phyloP scores from a whole-genome alignment of 768 basidiomycete species.

The Tremella mesenterica region DNA sequence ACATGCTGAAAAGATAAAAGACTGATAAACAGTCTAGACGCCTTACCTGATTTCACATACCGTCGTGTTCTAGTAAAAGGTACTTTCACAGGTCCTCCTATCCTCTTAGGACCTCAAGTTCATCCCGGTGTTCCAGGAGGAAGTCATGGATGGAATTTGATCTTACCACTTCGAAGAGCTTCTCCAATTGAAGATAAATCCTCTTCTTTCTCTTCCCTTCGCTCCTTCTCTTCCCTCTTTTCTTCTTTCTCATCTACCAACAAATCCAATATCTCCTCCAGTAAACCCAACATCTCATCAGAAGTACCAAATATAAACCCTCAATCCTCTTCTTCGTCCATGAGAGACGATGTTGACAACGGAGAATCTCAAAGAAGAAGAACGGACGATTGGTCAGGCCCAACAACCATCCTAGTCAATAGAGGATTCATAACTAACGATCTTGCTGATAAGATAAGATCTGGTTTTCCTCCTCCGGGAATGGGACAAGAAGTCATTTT shows the following conservation, averaged over 20 bases:
- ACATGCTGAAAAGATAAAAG: too few relatives aligned
- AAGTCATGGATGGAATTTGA: constrained; percentile 67
- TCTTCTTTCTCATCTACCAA: not conserved
- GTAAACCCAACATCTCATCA: too few relatives aligned
- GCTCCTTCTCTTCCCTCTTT: not conserved
- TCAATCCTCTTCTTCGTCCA: too few relatives aligned
- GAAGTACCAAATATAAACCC: not conserved
- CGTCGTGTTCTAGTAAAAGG: constrained; percentile 75
- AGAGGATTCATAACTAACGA: constrained; percentile 68
- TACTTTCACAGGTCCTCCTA: constrained; percentile 66
- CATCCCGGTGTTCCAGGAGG: constrained; percentile 61
- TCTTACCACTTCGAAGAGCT: constrained; percentile 70
- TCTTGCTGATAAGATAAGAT: constrained; percentile 37
- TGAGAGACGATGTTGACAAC: too few relatives aligned
- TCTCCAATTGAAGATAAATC: too few relatives aligned
- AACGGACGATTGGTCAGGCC: too few relatives aligned
- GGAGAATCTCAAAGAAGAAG: too few relatives aligned
- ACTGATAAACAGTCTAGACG: constrained; percentile 60
- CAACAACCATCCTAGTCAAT: constrained; percentile 85
- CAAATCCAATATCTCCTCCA: too few relatives aligned
- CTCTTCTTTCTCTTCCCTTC: not conserved
- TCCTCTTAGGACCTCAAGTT: constrained; percentile 78
- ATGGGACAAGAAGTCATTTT: constrained; percentile 55
- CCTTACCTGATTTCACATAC: constrained; percentile 78
- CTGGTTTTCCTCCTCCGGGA: constrained; percentile 18